Percentiles rank a stretch among this genome's conserved stretches.
Evolutionary conservation across 169 alveolate genomes (phyloP).

Genomic region (Eimeria maxima): DNA sequence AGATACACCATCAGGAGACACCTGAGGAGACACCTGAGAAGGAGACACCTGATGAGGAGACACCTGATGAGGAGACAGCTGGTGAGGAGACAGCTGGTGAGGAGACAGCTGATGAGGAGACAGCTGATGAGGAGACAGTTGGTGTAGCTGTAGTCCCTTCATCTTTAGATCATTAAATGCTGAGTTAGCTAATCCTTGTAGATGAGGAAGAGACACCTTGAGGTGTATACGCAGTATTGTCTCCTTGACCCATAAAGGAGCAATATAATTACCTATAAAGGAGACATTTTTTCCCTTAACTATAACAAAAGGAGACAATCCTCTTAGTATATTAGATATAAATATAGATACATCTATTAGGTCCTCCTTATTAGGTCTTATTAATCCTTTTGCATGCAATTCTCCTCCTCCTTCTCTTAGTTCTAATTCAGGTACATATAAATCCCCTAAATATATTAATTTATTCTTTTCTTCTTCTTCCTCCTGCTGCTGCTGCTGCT

Average conservation of each 20-base stretch:
- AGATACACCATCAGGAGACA: too few relatives aligned
- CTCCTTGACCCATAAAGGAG: conserved; percentile 33
- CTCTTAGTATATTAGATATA: conserved; percentile 15
- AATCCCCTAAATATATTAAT: background rate
- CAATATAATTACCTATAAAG: background rate
- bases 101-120: too few relatives aligned
- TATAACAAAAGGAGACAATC: conserved; percentile 29
- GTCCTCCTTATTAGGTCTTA: background rate
- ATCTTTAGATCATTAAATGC: conserved; percentile 9
- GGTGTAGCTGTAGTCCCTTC: background rate
- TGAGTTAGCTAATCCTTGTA: background rate
- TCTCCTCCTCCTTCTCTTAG: background rate
- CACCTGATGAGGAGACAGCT: too few relatives aligned
- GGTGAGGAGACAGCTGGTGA: too few relatives aligned
- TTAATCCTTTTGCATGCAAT: background rate
- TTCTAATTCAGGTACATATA: background rate
- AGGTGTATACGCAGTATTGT: conserved; percentile 4
- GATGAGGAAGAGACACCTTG: conserved; percentile 11
- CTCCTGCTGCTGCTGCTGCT: background rate
- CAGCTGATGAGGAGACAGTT: too few relatives aligned
- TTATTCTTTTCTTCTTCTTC: background rate
- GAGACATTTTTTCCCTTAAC: conserved; percentile 6
- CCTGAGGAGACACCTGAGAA: too few relatives aligned
- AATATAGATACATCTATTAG: conserved; percentile 27
- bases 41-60: too few relatives aligned